These are phyloP conservation scores for Ophiobolus disseminans DNA, from an alignment of 2,329 filamentous ascomycete genomes.

Conservation along the genomic window DNA sequence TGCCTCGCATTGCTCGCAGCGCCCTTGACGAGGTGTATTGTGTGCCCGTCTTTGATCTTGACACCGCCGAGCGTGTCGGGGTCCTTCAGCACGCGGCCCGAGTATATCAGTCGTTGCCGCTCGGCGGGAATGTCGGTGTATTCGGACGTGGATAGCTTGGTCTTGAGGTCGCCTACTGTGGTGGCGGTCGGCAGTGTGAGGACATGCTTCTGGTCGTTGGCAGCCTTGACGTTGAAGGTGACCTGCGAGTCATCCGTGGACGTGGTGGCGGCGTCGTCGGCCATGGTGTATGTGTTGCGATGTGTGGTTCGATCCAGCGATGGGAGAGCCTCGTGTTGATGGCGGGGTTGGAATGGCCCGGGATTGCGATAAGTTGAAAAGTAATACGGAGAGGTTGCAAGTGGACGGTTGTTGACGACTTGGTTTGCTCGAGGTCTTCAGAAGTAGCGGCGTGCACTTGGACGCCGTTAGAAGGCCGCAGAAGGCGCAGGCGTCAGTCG, in stretches of 20 bases:
- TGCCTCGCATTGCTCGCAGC: conserved; percentile 82
- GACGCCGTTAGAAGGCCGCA: conserved; percentile 37
- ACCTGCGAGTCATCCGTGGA: conserved; percentile 72
- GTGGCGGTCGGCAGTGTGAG: conserved; percentile 80
- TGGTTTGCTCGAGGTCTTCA: not conserved
- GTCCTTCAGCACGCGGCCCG: conserved; percentile 95
- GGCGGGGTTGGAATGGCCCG: conserved; percentile 14
- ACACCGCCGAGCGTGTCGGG: conserved; percentile 82
- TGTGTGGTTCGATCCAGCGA: conserved; percentile 1
- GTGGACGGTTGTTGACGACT: conserved; percentile 4
- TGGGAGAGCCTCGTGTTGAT: not conserved
- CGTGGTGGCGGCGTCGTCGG: conserved; percentile 63
- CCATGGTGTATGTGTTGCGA: conserved; percentile 57
- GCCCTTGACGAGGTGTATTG: conserved; percentile 95
- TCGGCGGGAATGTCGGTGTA: conserved; percentile 87
- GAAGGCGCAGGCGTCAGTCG: conserved; percentile 32
- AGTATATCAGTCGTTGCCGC: conserved; percentile 95
- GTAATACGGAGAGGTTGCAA: conserved; percentile 8
- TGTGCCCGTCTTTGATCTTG: conserved; percentile 96
- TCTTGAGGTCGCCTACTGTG: conserved; percentile 85
- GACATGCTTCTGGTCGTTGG: conserved; percentile 83
- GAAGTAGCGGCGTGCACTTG: conserved; percentile 12
- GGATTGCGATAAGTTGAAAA: conserved; percentile 4
- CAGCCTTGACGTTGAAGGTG: conserved; percentile 98
- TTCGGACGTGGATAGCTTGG: conserved; percentile 80